Evolutionary conservation across 2,329 filamentous ascomycete genomes (phyloP), one percentile per base, ranked within the genome.

Genomic region (Beauveria caledonica): DNA sequence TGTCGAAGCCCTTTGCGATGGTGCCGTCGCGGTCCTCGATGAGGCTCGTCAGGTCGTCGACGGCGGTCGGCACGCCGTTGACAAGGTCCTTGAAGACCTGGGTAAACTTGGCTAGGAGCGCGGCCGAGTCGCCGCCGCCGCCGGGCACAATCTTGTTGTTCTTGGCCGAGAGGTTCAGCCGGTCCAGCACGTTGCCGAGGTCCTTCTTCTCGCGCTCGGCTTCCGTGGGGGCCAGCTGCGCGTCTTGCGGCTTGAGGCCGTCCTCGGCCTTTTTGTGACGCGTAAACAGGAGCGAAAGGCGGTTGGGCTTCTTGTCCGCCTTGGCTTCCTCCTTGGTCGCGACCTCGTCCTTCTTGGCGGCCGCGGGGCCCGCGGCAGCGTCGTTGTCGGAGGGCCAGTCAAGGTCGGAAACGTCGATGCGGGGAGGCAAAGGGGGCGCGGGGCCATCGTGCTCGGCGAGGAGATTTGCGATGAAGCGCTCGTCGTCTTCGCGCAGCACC

Each of bases 1-100:
- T 80, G 61, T 86, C 83, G 68, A 82, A 87, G 62, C 79, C 79
- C 61, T 78, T 78, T 45, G 78, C 76, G n/a, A 87, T 76, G n/a
- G 79, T 76, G 62, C 81, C 80, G 68, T 87, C 82, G 62, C 79
- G 79, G 69, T 86, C 83, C 62, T 86, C 82, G 48, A 87, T 73
- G 23, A 88, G 79, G 15, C 70, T 68, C 3, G 78, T 85, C n/a
- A 99, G 86, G 71, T 99, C 94, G 69, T 88, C 82, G 73, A 95
- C 96, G 3, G 94, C 94, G 0, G 93, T 97, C 3, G 94, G 94
- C 1, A 91, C 94, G 63, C 94, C 94, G 70, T 92, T 92, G 68
- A 94, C 84, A 17, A 97, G 83, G 71, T 99, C 94, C 71, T 93
- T 94, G 69, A 99, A 88, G 39, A 97, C 87, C 60, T 92, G 80